phyloP scores from a whole-genome alignment of 441 rosid genomes.

The Lepidium campestre region DNA sequence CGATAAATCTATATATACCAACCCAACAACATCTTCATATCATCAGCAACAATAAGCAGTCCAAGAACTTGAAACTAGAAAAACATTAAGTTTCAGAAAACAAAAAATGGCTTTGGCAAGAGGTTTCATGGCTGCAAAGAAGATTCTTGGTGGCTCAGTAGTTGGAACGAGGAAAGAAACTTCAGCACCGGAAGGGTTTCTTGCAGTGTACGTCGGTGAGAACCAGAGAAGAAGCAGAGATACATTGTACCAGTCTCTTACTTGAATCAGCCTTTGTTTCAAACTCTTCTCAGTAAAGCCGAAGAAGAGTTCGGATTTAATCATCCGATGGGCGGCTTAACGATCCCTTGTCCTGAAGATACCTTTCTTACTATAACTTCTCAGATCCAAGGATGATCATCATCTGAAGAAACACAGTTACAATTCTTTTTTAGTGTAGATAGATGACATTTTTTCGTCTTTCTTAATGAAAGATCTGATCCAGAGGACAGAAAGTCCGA shows the following conservation, averaged over 20 bases:
- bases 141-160: constrained; percentile 7
- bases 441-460: not conserved
- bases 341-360: constrained; percentile 38
- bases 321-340: constrained; percentile 58
- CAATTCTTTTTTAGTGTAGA: not conserved
- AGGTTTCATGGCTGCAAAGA: constrained; percentile 17
- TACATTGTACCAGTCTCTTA: constrained; percentile 30
- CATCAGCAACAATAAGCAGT: not conserved
- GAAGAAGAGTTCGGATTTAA: constrained; percentile 47
- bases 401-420: not conserved
- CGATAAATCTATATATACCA: not conserved
- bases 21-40: not conserved
- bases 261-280: constrained; percentile 38
- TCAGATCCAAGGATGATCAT: constrained; percentile 12
- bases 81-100: not conserved
- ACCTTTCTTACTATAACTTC: constrained; percentile 25
- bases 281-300: constrained; percentile 21
- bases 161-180: not conserved
- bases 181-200: constrained; percentile 34
- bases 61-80: not conserved
- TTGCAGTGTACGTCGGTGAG: constrained; percentile 44
- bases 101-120: constrained; percentile 15
- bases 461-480: not conserved
- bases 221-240: constrained; percentile 31
- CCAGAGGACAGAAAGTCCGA: not conserved